Evolutionary conservation across 192 early-diverging fungal genomes (phyloP), one percentile per base, ranked within the genome.

Genomic region (Backusella australiensis): DNA sequence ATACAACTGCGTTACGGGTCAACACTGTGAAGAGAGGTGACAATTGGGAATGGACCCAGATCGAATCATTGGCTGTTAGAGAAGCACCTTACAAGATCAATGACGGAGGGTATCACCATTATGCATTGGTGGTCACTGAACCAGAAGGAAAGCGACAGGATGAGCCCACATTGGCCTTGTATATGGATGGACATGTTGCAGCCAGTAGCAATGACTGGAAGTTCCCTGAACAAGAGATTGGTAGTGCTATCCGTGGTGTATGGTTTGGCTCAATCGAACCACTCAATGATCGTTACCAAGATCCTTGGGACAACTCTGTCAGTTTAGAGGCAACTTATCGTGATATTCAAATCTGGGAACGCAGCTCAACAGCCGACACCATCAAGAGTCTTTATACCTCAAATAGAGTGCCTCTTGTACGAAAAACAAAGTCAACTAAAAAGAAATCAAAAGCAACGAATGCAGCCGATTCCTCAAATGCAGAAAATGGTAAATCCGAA

Each of bases 211-310:
- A 41, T 6, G 26, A 44, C 19, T 83, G 79, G 78, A 35, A 36
- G 4, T 52, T 67, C 11, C 78, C 79, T 1, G 34, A 67, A 6
- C 35, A 19, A 29, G 68, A 74, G 38, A 76, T 70, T n/a, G 72
- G 70, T 12, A 26, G 44, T 32, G 26, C 65, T 3, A 34, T 83
- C 15, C 73, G 71, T 1, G 79, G 82, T 15, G 8, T 83, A 1
- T 83, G 82, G 82, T 68, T 83, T 34, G 82, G 82, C 0, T 74
- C 75, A 3, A 36, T 77, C 19, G 82, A 80, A 49, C 79, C 82
- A 34, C 76, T 78, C 49, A 65, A 68, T 63, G 59, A 15, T 41
- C 70, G 78, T 14, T 80, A 80, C 41, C 79, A 80, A 65, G 79
- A 78, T 35, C 23, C 69, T 32, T 83, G 82, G 82, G 79, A 83